Percentiles rank a stretch among this genome's conserved stretches.
Evolutionary conservation across 2,329 filamentous ascomycete genomes (phyloP).

Genomic region (Apiospora phragmitis): DNA sequence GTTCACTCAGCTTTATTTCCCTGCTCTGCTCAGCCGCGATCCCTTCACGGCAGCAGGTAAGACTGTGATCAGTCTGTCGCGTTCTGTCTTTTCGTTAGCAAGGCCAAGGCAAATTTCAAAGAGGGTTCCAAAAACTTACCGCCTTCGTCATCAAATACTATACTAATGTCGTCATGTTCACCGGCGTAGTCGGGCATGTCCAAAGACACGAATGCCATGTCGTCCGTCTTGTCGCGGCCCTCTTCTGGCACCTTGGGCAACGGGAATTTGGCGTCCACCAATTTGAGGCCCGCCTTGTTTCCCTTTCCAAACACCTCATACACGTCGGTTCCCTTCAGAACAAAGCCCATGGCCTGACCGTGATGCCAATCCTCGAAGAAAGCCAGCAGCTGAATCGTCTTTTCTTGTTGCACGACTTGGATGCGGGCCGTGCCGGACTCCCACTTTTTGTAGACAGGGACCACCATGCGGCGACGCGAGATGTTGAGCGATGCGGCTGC

Average conservation of each 20-base stretch:
- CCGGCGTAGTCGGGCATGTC: conserved; percentile 87
- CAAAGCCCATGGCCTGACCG: conserved; percentile 86
- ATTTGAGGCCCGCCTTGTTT: conserved; percentile 70
- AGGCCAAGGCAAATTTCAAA: conserved; percentile 24
- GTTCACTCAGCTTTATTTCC: conserved; percentile 13
- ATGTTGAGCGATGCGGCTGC: conserved; percentile 77
- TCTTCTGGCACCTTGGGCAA: conserved; percentile 64
- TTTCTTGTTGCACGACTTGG: conserved; percentile 77
- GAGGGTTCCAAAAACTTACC: conserved; percentile 53
- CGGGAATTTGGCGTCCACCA: conserved; percentile 90
- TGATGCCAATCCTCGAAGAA: conserved; percentile 90
- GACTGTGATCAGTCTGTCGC: conserved; percentile 51
- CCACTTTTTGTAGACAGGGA: conserved; percentile 94
- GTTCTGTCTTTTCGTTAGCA: conserved; percentile 41
- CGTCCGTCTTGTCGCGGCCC: conserved; percentile 52
- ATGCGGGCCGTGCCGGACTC: conserved; percentile 78
- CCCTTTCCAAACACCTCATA: conserved; percentile 70
- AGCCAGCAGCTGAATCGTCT: conserved; percentile 73
- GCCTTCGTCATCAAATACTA: conserved; percentile 77
- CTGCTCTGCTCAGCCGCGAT: conserved; percentile 36
- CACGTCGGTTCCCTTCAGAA: conserved; percentile 79
- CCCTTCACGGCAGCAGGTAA: conserved; percentile 60
- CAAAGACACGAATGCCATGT: conserved; percentile 76
- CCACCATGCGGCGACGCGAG: conserved; percentile 81
- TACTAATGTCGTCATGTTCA: conserved; percentile 88